Base-by-base conservation (phyloP, 805 yeast genomes). In the Ogataea methylovora region DNA sequence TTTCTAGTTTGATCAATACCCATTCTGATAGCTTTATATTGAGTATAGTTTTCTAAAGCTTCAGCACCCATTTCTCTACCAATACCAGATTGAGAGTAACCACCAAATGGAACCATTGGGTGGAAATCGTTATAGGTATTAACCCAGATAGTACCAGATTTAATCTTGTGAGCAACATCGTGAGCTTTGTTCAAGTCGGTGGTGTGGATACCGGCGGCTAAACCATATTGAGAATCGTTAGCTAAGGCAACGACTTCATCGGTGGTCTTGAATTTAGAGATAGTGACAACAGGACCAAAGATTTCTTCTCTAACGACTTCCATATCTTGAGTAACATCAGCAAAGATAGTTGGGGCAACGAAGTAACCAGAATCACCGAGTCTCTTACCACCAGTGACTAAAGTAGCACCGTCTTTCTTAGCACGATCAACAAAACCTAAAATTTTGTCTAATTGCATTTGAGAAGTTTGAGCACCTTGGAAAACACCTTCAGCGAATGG, bases 121-220 rank as follows among this genome's bases (percentile, higher is more conserved):
- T 77, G 75, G 76, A 76, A 75, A 56, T 76, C 82, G 52, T 76
- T 76, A 64, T 76, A 76, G 38, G 79, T 72, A 70, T 84, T 84
- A 47, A 82, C 71, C 85, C 90, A 84, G 44, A 84, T 73, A 32
- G 90, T 76, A 63, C 94, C 94, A 38, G 88, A 80, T 52, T 75
- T 76, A 40, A 84, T 52, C 57, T 71, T 69, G 59, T 71, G 70
- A 28, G 92, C 70, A 37, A 82, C 82, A 35, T 71, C 72, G 40
- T 78, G 58, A 21, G 82, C 92, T 48, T 69, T 78, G 65, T 69
- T 74, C 38, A 79, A 51, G 51, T 81, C 76, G 34, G 68, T 63
- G 30, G 95, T 78, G 71, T 85, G 92, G 37, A 86, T 63, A 65
- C 87, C 92, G 34, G 94, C 92, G 51, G 94, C 94, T 48, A 86